A percentile compares a stretch with the other conserved stretches of the same genome.
Evolutionary conservation across 352 stramenopile genomes (phyloP).

Genomic region (Lagenidium giganteum): DNA sequence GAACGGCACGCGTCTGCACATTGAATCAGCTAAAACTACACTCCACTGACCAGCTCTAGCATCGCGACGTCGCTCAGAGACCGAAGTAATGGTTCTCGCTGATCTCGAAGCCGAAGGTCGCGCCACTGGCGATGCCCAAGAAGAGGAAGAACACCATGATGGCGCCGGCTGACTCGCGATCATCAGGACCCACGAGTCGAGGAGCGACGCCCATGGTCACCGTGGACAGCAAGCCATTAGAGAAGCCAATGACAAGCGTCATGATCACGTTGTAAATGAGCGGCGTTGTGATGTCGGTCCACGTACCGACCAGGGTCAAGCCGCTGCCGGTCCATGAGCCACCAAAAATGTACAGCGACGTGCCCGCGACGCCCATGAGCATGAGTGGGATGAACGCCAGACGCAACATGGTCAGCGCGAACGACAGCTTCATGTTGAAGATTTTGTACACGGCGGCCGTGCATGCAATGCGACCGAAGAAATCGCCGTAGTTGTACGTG

Average conservation of each 20-base stretch:
- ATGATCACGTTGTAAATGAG: constrained; percentile 19
- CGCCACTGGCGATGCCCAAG: constrained; percentile 23
- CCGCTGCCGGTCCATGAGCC: no score
- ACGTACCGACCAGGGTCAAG: no score
- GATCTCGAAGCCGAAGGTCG: constrained; percentile 37
- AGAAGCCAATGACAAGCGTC: constrained; percentile 25
- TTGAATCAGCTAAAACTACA: no score
- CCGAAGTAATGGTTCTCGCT: constrained; percentile 41
- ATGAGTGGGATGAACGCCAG: constrained; percentile 21
- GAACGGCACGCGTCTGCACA: no score
- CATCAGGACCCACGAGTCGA: constrained; percentile 18
- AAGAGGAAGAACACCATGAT: constrained; percentile 32
- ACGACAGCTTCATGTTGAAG: constrained; percentile 17
- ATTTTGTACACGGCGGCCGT: constrained; percentile 18
- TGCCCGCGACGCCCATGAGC: constrained; percentile 16
- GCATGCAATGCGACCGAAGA: constrained; percentile 22
- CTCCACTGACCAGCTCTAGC: no score
- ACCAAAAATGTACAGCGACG: constrained; percentile 24
- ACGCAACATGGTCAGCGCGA: constrained; percentile 14
- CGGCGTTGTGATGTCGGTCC: constrained; percentile 3
- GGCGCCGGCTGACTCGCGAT: constrained; percentile 24
- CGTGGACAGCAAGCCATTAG: constrained; percentile 24
- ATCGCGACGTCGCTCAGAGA: no score
- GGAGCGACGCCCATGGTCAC: constrained; percentile 27
- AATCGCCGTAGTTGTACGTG: constrained; percentile 32